Conservation (phyloP, 1,284 basidiomycete species). For the Cryptococcus sp. region DNA sequence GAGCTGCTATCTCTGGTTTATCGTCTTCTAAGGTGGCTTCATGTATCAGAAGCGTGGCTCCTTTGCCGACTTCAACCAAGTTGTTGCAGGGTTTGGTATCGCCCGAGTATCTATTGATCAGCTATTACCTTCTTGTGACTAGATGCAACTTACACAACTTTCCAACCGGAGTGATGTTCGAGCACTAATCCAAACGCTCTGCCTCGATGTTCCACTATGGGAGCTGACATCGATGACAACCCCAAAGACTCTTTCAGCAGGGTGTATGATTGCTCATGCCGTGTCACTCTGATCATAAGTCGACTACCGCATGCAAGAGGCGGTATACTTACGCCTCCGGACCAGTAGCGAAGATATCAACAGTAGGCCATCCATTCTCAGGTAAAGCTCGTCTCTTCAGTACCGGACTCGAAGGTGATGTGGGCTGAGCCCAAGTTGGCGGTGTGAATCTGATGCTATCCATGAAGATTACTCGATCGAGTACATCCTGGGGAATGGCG, state of each 20-base stretch:
- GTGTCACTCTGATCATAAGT: neutral
- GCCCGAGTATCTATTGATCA: slow-evolving; percentile 59
- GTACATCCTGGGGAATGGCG: slow-evolving; percentile 17
- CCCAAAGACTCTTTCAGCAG: slow-evolving; percentile 20
- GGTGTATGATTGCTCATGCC: neutral
- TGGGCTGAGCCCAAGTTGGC: neutral
- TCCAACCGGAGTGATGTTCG: slow-evolving; percentile 69
- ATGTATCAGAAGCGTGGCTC: slow-evolving; percentile 81
- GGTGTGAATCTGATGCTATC: slow-evolving; percentile 20
- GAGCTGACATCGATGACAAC: slow-evolving; percentile 54
- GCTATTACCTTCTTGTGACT: slow-evolving; percentile 5
- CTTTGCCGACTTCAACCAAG: slow-evolving; percentile 62
- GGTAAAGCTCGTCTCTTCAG: neutral
- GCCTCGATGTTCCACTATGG: slow-evolving; percentile 69
- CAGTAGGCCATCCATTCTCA: neutral
- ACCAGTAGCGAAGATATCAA: neutral
- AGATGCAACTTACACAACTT: slow-evolving; percentile 61
- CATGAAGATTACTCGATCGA: slow-evolving; percentile 41
- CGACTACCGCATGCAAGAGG: neutral
- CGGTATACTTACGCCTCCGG: neutral
- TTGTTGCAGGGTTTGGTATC: slow-evolving; percentile 76
- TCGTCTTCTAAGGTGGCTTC: slow-evolving; percentile 85
- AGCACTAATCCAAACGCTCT: slow-evolving; percentile 66
- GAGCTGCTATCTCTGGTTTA: slow-evolving; percentile 64
- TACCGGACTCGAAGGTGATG: neutral